Percentiles rank a stretch among this genome's conserved stretches.
Conservation (phyloP, 306 rosid genomes). For the Lathyrus sativus region DNA sequence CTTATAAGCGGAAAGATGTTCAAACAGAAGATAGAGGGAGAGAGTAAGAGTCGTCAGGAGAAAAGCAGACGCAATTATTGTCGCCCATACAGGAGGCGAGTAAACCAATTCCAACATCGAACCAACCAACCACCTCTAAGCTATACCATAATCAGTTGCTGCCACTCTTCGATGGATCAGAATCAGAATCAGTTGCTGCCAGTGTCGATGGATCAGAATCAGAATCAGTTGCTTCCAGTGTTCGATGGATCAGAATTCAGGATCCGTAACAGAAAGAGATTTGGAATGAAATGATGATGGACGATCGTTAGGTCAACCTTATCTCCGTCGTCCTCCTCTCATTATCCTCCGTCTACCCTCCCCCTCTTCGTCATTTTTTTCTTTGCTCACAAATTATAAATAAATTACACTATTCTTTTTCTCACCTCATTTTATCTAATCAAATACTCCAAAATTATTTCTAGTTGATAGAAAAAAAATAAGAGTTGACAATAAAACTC, state of each 20-base stretch:
- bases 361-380: neutral
- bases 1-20: slow-evolving; percentile 96
- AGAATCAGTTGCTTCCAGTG: too few relatives aligned
- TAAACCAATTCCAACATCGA: slow-evolving; percentile 34
- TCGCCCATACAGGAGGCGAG: slow-evolving; percentile 88
- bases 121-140: too few relatives aligned
- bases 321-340: neutral
- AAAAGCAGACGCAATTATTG: slow-evolving; percentile 59
- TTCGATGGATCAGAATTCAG: neutral
- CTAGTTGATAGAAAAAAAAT: too few relatives aligned
- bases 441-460: too few relatives aligned
- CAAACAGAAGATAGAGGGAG: slow-evolving; percentile 79
- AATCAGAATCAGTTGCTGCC: neutral
- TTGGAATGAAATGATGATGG: neutral
- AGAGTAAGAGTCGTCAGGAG: slow-evolving; percentile 69
- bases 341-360: neutral
- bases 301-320: slow-evolving; percentile 21
- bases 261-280: neutral
- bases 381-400: neutral
- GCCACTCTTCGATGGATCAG: neutral
- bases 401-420: too few relatives aligned
- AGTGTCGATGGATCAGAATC: slow-evolving; percentile 8
- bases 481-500: too few relatives aligned
- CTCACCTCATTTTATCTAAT: too few relatives aligned
- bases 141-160: too few relatives aligned